Evolutionary conservation across 768 basidiomycete genomes (phyloP).

Genomic region (Leccinum uliginosum): DNA sequence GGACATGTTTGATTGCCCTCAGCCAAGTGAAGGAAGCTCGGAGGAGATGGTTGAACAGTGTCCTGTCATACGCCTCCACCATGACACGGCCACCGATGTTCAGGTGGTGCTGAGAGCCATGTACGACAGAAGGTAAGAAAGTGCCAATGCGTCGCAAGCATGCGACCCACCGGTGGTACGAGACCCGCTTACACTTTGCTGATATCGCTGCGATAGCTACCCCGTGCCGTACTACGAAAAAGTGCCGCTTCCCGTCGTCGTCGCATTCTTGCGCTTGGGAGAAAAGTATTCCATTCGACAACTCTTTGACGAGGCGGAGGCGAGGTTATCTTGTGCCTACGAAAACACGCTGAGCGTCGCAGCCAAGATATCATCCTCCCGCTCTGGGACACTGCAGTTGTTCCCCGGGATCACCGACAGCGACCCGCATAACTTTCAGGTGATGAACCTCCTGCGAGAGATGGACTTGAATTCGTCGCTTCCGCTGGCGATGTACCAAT

Average conservation of each 20-base stretch:
- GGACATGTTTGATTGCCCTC: conserved; percentile 1
- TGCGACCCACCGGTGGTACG: neutral
- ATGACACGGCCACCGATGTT: conserved; percentile 10
- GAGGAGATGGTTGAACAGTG: conserved; percentile 7
- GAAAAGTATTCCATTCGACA: conserved; percentile 19
- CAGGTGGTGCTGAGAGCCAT: conserved; percentile 16
- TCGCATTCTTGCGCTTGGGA: conserved; percentile 18
- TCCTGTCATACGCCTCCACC: conserved; percentile 17
- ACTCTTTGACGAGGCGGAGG: conserved; percentile 10
- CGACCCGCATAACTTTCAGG: conserved; percentile 15
- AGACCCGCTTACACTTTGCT: neutral
- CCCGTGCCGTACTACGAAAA: conserved; percentile 3
- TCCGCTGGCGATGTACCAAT: conserved; percentile 14
- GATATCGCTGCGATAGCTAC: conserved; percentile 6
- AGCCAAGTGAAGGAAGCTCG: neutral
- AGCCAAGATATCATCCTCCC: conserved; percentile 1
- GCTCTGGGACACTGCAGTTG: neutral
- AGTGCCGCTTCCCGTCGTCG: conserved; percentile 1
- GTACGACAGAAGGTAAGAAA: conserved; percentile 16
- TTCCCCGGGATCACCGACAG: neutral
- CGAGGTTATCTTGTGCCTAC: conserved; percentile 1
- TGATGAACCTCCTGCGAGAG: conserved; percentile 15
- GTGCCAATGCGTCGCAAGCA: no score
- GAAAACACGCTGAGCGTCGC: neutral
- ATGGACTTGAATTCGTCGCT: conserved; percentile 5